Evolutionary conservation across 2,329 filamentous ascomycete species (phyloP), one percentile per base, ranked within the genome.

Genomic region (Capronia epimyces): DNA sequence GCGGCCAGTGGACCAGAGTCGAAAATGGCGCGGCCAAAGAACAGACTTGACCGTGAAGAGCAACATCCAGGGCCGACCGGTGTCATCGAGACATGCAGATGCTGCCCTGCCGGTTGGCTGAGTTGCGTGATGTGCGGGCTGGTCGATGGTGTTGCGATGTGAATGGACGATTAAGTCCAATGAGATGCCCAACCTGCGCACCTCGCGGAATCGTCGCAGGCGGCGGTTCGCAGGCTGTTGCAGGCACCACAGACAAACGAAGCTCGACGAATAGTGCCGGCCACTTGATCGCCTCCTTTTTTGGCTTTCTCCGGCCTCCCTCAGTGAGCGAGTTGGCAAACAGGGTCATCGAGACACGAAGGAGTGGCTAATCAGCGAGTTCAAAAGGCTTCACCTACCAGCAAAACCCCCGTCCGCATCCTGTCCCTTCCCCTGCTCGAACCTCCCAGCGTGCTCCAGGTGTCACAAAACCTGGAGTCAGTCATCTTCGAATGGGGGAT

Each of bases 131-230:
- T 53, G 43, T 47, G 49, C 46, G 43, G 46, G 43, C 20, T 56
- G 43, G 43, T 52, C 45, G 20, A 42, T 24, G 39, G 7, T 42
- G 36, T 41, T 41, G 42, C 41, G 32, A 51, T 51, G 13, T 57
- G 54, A 57, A 50, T 57, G 54, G 54, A 39, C 15, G 39, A 57
- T 53, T 41, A 34, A 52, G 22, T 36, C 53, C 53, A 57, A 57
- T 53, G 36, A 40, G 54, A 44, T 48, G 50, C 50, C 50, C 48
- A 53, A 57, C 49, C n/a, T 42, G 27, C 20, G 13, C 51, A 15
- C 12, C 3, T 20, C 34, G 13, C 12, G 15, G 18, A 37, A 18
- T 36, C 41, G 18, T 36, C 31, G 21, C 34, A 46, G 24, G 43
- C 36, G 36, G n/a, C 43, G 18, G 20, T 21, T 22, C 16, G 21